Conservation (phyloP, 768 basidiomycete genomes). For the Boletellus sp. region DNA sequence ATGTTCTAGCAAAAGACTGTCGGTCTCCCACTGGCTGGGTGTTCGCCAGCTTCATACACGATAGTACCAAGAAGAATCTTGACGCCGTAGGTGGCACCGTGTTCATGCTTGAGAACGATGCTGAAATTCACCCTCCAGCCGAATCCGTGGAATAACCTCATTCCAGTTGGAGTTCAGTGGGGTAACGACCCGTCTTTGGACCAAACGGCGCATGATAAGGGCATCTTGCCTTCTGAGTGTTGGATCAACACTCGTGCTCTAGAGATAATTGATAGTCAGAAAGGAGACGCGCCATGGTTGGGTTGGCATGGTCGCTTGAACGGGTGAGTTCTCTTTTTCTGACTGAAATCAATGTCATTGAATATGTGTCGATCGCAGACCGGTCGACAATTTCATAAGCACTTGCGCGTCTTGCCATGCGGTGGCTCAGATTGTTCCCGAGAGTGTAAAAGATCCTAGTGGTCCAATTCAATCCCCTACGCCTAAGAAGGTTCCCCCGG, state of each 20-base stretch:
- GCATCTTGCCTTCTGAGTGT: neutral
- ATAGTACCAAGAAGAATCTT: neutral
- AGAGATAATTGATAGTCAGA: neutral
- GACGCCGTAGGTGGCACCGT: neutral
- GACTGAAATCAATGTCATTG: neutral
- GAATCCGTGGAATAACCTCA: neutral
- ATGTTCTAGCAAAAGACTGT: neutral
- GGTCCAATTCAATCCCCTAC: neutral
- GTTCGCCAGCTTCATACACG: neutral
- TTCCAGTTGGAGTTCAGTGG: conserved; percentile 3
- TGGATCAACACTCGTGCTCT: neutral
- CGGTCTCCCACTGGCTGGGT: neutral
- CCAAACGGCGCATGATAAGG: neutral
- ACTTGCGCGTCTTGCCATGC: neutral
- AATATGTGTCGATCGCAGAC: neutral
- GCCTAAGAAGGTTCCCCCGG: neutral
- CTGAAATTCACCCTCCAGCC: neutral
- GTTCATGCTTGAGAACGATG: neutral
- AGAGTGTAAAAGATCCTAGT: neutral
- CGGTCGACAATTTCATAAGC: neutral
- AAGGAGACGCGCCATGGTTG: neutral
- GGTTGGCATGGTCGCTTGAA: neutral
- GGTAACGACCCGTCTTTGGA: conserved; percentile 1
- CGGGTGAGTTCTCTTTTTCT: neutral
- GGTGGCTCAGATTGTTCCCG: neutral